Evolutionary conservation across 352 stramenopile species (phyloP), one percentile per base, ranked within the genome.

Genomic region (Globisporangium orthogonon): DNA sequence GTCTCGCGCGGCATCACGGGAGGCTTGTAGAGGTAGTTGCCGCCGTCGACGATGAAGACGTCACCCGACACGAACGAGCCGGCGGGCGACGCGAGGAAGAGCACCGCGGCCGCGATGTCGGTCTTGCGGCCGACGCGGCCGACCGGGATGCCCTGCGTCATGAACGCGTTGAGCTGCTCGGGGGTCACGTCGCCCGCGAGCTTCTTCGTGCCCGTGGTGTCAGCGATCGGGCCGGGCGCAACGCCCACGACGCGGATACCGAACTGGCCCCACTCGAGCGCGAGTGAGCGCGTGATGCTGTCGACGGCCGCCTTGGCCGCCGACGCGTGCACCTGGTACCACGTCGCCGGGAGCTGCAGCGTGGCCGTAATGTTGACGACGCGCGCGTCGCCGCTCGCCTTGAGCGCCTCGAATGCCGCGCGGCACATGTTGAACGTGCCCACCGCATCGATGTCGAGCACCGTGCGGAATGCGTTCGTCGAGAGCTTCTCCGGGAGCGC

Each of bases 361-460:
- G 89, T 98, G 57, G 94, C 93, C 5, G 83, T 97, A 66, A 99
- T 98, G 77, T 98, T 98, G 59, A 99, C 80, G 58, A 98, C 96
- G 43, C 80, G 69, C 30, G 78, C 84, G 52, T 87, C 76, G n/a
- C 70, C 70, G 55, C 69, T 78, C 13, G 70, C 71, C 51, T 83
- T 83, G 44, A 98, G 74, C 18, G 73, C 70, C 7, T 83, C 66
- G 59, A 97, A 98, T 0, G 90, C 78, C 6, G 92, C 82, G 58
- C 83, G 74, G 51, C 72, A 92, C 91, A 98, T 98, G 70, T 99
- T 98, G 72, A 98, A 99, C 18, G 93, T 97, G 30, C 95, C 96
- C 33, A 97, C 76, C 14, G 92, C 71, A 74, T 99, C 96, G 61
- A 98, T 99, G 59, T 98, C 94, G 76, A 99, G 88, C 5, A 98